Percentiles rank a stretch among this genome's conserved stretches.
Conservation (phyloP, 2,329 filamentous ascomycete species). For the Sporothrix euskadiensis region DNA sequence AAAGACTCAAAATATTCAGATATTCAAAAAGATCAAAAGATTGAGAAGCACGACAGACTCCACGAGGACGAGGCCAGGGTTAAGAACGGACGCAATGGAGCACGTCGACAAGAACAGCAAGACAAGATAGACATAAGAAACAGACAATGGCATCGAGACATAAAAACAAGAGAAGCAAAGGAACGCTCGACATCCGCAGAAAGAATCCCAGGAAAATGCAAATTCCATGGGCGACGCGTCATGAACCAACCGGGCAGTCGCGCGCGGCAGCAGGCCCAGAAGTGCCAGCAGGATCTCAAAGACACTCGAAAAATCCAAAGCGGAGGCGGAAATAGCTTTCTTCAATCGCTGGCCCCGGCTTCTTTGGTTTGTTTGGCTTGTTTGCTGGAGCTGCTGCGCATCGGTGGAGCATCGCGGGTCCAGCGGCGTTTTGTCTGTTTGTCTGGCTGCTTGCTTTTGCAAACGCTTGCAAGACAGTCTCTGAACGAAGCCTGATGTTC, state of each 20-base stretch:
- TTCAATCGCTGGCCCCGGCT: not conserved
- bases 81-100: not conserved
- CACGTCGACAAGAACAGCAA: not conserved
- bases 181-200: not conserved
- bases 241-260: not conserved
- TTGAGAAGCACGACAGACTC: not conserved
- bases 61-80: constrained; percentile 3
- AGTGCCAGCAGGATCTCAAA: not conserved
- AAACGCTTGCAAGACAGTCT: not conserved
- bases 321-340: not conserved
- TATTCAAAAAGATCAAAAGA: not conserved
- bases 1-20: not conserved
- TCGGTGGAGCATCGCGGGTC: constrained; percentile 16
- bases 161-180: not conserved
- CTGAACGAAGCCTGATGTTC: not conserved
- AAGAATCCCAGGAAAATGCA: not conserved
- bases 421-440: not conserved
- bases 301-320: not conserved
- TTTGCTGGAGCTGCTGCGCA: constrained; percentile 13
- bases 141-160: not conserved
- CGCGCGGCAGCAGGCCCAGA: not conserved
- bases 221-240: constrained; percentile 23
- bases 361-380: not conserved
- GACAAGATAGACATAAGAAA: not conserved
- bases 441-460: not conserved